Evolutionary conservation across 2,329 filamentous ascomycete species (phyloP), one percentile per base, ranked within the genome.

Genomic region (Cordyceps farinosa): DNA sequence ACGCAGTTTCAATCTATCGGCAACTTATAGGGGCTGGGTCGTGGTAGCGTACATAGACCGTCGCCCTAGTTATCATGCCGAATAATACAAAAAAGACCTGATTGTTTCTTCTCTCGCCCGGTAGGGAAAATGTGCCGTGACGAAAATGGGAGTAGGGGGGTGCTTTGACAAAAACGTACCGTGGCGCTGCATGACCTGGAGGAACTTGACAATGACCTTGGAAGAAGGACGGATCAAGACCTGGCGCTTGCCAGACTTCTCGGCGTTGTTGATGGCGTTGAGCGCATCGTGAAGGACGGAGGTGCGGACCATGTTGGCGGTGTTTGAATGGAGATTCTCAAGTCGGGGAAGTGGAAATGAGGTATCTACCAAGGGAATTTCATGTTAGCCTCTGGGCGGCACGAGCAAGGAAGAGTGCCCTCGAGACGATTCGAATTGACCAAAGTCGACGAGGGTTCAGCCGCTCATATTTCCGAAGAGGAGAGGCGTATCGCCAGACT

Each of bases 61-160:
- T 92, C 89, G 90, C 91, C 78, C 94, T 97, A 99, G 95, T 98
- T 98, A 98, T 98, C 92, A 97, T 90, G 90, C 93, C 94, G 95
- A 95, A 88, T 75, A 15, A 36, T n/a, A 44, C n/a, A 4, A 38
- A 54, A 27, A 32, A 29, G 7, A 32, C 29, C 34, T 34, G 45
- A 32, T 13, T 17, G 34, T 34, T 50, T 62, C 38, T 50, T 61
- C 34, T 47, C 38, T 29, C 42, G 27, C 40, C 27, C 54, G 22
- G 22, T 30, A 22, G 36, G 7, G 29, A 63, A 52, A 7, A 15
- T 36, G 11, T 56, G 40, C 32, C 47, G 36, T 22, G 44, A 29
- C 32, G n/a, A 17, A 15, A 22, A 29, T 36, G 17, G 8, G 3
- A 51, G 32, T 29, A 3, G 10, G 29, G 36, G 47, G 6, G 15